These are phyloP conservation scores for Hyphopichia pseudoburtonii DNA, from an alignment of 1,139 yeast genomes.

Conservation along the genomic window DNA sequence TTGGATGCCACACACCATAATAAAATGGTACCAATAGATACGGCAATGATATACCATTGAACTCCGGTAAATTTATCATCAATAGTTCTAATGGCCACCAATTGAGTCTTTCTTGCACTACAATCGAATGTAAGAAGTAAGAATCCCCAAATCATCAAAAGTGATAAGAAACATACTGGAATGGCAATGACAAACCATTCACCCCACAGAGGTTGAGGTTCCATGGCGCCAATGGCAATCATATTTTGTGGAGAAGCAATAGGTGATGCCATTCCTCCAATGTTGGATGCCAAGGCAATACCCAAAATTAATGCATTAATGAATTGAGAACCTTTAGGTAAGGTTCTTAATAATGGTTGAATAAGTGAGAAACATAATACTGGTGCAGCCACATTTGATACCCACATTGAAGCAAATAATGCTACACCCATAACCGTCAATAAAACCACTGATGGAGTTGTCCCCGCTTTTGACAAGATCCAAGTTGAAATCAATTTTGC, in stretches of 20 bases:
- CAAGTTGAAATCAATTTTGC: conserved; percentile 68
- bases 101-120: conserved; percentile 38
- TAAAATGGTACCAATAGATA: conserved; percentile 55
- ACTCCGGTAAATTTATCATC: conserved; percentile 58
- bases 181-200: conserved; percentile 71
- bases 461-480: conserved; percentile 63
- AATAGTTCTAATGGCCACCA: conserved; percentile 55
- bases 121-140: conserved; percentile 58
- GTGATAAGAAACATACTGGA: conserved; percentile 59
- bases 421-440: conserved; percentile 69
- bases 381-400: conserved; percentile 77
- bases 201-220: conserved; percentile 73
- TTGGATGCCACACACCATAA: conserved; percentile 71
- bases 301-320: conserved; percentile 67
- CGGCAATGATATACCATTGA: conserved; percentile 63
- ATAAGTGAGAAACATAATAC: conserved; percentile 69
- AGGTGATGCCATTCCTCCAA: conserved; percentile 83
- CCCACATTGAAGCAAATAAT: conserved; percentile 74
- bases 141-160: conserved; percentile 56
- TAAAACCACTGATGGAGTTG: conserved; percentile 61
- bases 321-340: conserved; percentile 61
- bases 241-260: conserved; percentile 78
- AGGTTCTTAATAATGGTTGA: conserved; percentile 61
- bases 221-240: conserved; percentile 68
- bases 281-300: conserved; percentile 68